Evolutionary conservation across 768 basidiomycete genomes (phyloP), one percentile per base, ranked within the genome.

Genomic region (Psilocybe subaeruginosa): DNA sequence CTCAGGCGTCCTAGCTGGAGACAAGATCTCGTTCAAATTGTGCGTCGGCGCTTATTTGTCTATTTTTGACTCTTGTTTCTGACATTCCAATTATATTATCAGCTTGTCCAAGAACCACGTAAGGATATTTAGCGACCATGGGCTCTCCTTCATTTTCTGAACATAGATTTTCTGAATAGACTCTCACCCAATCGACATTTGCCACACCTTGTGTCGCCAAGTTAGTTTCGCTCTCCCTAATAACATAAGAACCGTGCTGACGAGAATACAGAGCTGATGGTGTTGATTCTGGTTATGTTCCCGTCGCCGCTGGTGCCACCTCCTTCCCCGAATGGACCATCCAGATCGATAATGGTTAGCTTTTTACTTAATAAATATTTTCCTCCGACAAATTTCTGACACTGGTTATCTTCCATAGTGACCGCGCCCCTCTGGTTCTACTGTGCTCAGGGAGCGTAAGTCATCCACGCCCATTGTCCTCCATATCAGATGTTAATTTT

Each of bases 401-500:
- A 39, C 8, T 49, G 47, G 19, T 14, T 57, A n/a, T 35, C 27
- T 14, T 51, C 17, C 37, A 3, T 47, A 74, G 73, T 73, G 52
- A 69, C 72, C 27, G 72, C 74, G 7, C 82, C 84, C n/a, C 72
- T 84, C 50, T 86, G 84, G 84, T 84, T 83, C 77, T 82, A 76
- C 74, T 86, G 83, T 65, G 73, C 70, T 23, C 81, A 81, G 58
- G 70, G 68, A 12, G 68, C 68, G 73, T 76, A 66, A 60, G 69
- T 64, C 16, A 9, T 12, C 57, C 16, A 47, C 46, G 6, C 37
- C 2, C 14, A 41, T 35, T 31, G 48, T 47, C 29, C 16, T 8
- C n/a, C 27, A 17, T 17, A 39, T 39, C 6, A 9, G 3, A 58
- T 17, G 39, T 39, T 46, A 27, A 47, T 61, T 39, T 43, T 31